Conservation (phyloP, 139 green algal genomes). For the Klebsormidium nitens region DNA sequence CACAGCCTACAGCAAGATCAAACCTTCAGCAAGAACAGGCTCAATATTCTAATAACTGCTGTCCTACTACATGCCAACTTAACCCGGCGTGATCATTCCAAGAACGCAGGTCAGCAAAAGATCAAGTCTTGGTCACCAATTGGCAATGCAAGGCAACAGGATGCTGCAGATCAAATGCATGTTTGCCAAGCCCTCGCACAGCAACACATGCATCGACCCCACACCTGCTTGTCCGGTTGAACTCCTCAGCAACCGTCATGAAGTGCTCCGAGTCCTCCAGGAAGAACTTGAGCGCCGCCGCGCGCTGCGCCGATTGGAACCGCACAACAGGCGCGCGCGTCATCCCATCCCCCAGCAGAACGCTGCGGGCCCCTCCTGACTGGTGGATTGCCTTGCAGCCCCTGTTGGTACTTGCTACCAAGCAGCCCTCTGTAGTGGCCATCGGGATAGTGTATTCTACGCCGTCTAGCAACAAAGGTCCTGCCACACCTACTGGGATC, state of each 20-base stretch:
- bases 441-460: conserved; percentile 33
- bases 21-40: no score
- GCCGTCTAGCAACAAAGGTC: conserved; percentile 33
- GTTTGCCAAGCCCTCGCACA: no score
- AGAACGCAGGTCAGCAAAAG: no score
- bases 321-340: conserved; percentile 36
- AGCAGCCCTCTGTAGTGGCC: conserved; percentile 40
- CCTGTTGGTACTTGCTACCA: conserved; percentile 36
- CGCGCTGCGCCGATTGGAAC: conserved; percentile 1
- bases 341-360: conserved; percentile 36
- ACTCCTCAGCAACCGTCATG: conserved; percentile 10
- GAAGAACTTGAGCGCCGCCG: conserved; percentile 28
- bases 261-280: conserved; percentile 28
- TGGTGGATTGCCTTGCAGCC: conserved; percentile 36
- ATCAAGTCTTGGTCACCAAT: no score
- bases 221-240: conserved; percentile 36
- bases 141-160: no score
- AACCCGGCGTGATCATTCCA: no score
- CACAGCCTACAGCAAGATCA: no score
- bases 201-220: no score
- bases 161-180: no score
- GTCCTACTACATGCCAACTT: no score
- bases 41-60: no score
- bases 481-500: conserved; percentile 38
- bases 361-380: conserved; percentile 13